Evolutionary conservation across 225 moss, liverwort and hornwort genomes (phyloP).

Genomic region (Physcomitrellopsis africana): DNA sequence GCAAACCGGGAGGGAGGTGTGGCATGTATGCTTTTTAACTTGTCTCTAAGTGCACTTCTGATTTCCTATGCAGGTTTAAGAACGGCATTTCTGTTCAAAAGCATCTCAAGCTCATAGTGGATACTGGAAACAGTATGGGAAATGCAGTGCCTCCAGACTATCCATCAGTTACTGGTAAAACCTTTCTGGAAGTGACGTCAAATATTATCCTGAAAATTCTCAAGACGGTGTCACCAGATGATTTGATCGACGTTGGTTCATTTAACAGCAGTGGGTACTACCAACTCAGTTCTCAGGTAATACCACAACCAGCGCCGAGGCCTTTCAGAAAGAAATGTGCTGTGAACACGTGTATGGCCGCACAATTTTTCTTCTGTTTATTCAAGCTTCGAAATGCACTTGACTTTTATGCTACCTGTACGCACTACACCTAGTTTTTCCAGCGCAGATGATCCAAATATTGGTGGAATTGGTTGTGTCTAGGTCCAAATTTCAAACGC

Average conservation of each 20-base stretch:
- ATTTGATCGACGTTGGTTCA: slow-evolving; percentile 10
- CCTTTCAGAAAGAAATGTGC: not conserved
- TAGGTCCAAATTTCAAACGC: slow-evolving; percentile 11
- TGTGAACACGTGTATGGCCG: not conserved
- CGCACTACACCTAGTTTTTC: not conserved
- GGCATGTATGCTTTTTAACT: not conserved
- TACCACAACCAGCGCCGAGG: not conserved
- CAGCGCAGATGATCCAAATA: not conserved
- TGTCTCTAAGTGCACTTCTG: not conserved
- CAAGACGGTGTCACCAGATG: slow-evolving; percentile 21
- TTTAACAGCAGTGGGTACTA: slow-evolving; percentile 14
- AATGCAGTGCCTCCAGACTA: not conserved
- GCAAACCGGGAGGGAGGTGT: not conserved
- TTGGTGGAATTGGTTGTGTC: not conserved
- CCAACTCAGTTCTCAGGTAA: slow-evolving; percentile 6
- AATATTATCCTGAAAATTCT: not conserved
- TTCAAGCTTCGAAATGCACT: not conserved
- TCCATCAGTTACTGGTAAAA: not conserved
- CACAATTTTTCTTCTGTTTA: too few species aligned
- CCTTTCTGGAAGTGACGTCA: slow-evolving; percentile 3
- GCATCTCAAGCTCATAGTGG: slow-evolving; percentile 24
- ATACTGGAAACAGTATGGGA: slow-evolving; percentile 25
- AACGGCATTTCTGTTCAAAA: slow-evolving; percentile 28
- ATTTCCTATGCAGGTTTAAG: slow-evolving; percentile 20
- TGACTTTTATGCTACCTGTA: not conserved